Evolutionary conservation across 805 yeast species (phyloP).

Genomic region (Spathaspora gorwiae): DNA sequence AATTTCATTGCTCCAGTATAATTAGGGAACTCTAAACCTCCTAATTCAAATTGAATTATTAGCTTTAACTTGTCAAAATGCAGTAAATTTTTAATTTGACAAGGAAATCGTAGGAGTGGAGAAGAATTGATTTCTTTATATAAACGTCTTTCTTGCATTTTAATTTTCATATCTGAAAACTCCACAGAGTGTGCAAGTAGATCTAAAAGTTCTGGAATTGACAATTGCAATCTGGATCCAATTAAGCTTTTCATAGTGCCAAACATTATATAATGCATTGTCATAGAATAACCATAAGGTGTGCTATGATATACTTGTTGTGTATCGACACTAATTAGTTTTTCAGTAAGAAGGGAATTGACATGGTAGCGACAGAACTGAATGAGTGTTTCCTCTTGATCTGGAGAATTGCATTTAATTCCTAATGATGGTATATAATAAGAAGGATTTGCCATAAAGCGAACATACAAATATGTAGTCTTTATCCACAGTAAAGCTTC

Average conservation of each 20-base stretch:
- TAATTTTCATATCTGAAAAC: conserved; percentile 36
- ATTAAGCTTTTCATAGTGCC: conserved; percentile 39
- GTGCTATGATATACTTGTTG: conserved; percentile 24
- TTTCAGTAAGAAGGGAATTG: conserved; percentile 22
- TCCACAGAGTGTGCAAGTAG: conserved; percentile 36
- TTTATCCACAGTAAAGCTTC: conserved; percentile 45
- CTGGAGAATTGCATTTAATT: conserved; percentile 5
- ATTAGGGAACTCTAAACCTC: conserved; percentile 45
- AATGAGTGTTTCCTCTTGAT: conserved; percentile 25
- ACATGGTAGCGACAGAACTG: conserved; percentile 31
- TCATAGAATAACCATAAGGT: conserved; percentile 45
- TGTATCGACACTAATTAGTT: conserved; percentile 19
- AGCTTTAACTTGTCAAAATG: conserved; percentile 36
- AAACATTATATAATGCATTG: conserved; percentile 42
- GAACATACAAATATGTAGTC: conserved; percentile 45
- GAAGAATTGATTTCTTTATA: conserved; percentile 40
- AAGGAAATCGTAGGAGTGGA: conserved; percentile 34
- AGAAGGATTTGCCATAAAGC: conserved; percentile 36
- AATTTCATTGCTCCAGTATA: conserved; percentile 37
- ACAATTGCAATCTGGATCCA: conserved; percentile 6
- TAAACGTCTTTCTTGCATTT: conserved; percentile 41
- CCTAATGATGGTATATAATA: conserved; percentile 33
- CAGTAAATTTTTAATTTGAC: conserved; percentile 21
- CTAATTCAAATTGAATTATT: conserved; percentile 46
- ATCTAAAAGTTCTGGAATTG: conserved; percentile 15